Evolutionary conservation across 2,329 filamentous ascomycete species (phyloP), one percentile per base, ranked within the genome.

Genomic region (Pestalotiopsis sp.): DNA sequence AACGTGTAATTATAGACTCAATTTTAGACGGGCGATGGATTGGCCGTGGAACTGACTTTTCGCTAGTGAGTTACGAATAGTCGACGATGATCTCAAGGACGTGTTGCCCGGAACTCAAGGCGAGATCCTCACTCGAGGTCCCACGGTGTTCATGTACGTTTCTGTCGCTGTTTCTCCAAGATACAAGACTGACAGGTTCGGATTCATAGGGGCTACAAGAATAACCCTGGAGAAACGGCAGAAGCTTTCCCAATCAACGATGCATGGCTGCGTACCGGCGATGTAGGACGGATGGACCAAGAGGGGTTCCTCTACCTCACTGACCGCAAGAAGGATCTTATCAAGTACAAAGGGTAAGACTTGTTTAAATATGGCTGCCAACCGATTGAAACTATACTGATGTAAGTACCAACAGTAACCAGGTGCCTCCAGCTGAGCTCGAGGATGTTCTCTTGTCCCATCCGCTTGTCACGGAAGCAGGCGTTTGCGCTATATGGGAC

Each of bases 241-340:
- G 86, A 91, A 65, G 86, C 89, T 0, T 84, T 92, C 65, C 45
- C 45, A 1, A 23, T 52, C 20, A 17, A n/a, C 17, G 65, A 67
- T 14, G 70, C 70, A n/a, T 94, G 89, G 81, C 93, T 94, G 84
- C 91, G 90, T 76, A 94, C 91, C 0, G 92, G 92, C 3, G 92
- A 94, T 74, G 87, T 94, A 4, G 92, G 91, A 0, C 69, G 69
- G 4, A 87, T 91, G 71, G 89, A 92, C 77, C 90, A 92, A 71
- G 81, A 85, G 57, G 83, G 91, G 17, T 89, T 89, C 39, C 90
- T 93, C 76, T 92, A 86, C 81, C 93, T 94, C 75, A 93, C 91
- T 1, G 92, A 94, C 75, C 87, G 91, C 11, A 87, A 92, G 66
- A 92, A 91, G 81, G 90, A 90, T 76, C 88, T 76, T 41, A 76